phyloP scores from a whole-genome alignment of 805 yeast genomes.

The Starmerella tilneyi region DNA sequence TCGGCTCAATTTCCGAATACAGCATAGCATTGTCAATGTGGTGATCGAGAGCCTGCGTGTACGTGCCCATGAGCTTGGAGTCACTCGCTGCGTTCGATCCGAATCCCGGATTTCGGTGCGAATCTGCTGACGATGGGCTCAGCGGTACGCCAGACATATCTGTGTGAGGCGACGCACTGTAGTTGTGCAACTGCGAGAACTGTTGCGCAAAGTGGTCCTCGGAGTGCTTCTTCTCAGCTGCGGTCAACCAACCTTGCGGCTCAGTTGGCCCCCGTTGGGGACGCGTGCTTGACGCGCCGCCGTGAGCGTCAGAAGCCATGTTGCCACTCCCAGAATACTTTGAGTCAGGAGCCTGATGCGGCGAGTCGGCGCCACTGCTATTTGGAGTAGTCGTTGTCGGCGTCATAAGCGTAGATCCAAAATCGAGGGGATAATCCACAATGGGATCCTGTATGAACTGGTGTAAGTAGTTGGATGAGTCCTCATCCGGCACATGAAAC shows the following conservation, averaged over 20 bases:
- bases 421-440: slow-evolving; percentile 16
- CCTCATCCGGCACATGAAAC: slow-evolving; percentile 11
- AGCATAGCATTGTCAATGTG: not conserved
- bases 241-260: not conserved
- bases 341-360: not conserved
- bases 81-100: slow-evolving; percentile 1
- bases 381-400: slow-evolving; percentile 9
- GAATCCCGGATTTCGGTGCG: slow-evolving; percentile 1
- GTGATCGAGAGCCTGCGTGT: slow-evolving; percentile 4
- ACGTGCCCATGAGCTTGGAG: slow-evolving; percentile 9
- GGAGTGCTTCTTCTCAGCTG: slow-evolving; percentile 1
- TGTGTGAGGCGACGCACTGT: slow-evolving; percentile 4
- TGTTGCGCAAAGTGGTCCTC: slow-evolving; percentile 9
- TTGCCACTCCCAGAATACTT: not conserved
- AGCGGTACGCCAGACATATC: slow-evolving; percentile 13
- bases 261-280: not conserved
- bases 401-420: slow-evolving; percentile 15
- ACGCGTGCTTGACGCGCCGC: not conserved
- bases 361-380: slow-evolving; percentile 3
- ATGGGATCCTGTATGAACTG: slow-evolving; percentile 20
- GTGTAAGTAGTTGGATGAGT: slow-evolving; percentile 11
- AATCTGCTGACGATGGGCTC: slow-evolving; percentile 15
- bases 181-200: slow-evolving; percentile 4
- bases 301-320: not conserved
- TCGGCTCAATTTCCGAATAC: not conserved